These are phyloP conservation scores for Stromatinia cepivora DNA, from an alignment of 2,329 filamentous ascomycete genomes.

Conservation along the genomic window DNA sequence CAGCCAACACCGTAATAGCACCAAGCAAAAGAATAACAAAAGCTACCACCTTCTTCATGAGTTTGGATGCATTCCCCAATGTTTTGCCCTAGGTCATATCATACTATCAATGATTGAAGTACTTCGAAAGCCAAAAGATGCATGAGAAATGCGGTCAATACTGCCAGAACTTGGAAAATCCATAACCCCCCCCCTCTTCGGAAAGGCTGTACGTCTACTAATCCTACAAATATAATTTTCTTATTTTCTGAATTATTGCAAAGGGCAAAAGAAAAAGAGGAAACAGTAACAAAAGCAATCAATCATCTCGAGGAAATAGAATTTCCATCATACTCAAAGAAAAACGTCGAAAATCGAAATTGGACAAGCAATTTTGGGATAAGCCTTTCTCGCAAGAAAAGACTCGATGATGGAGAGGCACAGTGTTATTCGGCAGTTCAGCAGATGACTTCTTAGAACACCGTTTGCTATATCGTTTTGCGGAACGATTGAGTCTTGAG, in stretches of 20 bases:
- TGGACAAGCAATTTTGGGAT: conserved; percentile 9
- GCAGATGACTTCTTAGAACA: not conserved
- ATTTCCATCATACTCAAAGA: conserved; percentile 17
- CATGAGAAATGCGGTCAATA: not conserved
- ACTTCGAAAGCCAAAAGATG: not conserved
- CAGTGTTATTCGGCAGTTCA: not conserved
- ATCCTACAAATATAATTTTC: not conserved
- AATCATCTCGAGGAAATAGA: conserved; percentile 5
- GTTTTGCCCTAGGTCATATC: too few relatives aligned
- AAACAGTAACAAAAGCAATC: not conserved
- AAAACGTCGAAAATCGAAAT: conserved; percentile 9
- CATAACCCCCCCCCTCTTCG: not conserved
- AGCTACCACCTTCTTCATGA: not conserved
- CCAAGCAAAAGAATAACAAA: not conserved
- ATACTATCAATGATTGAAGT: not conserved
- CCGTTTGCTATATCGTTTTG: not conserved
- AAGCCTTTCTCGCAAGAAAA: conserved; percentile 6
- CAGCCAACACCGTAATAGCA: not conserved
- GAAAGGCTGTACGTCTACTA: not conserved
- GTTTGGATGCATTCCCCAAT: not conserved
- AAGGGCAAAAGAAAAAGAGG: not conserved
- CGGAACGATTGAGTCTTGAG: not conserved
- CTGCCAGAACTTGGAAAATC: conserved; percentile 2
- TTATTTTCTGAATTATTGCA: conserved; percentile 13
- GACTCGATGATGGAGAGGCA: not conserved